phyloP scores from a whole-genome alignment of 176 grass and related monocot species.

The Carex scoparia region DNA sequence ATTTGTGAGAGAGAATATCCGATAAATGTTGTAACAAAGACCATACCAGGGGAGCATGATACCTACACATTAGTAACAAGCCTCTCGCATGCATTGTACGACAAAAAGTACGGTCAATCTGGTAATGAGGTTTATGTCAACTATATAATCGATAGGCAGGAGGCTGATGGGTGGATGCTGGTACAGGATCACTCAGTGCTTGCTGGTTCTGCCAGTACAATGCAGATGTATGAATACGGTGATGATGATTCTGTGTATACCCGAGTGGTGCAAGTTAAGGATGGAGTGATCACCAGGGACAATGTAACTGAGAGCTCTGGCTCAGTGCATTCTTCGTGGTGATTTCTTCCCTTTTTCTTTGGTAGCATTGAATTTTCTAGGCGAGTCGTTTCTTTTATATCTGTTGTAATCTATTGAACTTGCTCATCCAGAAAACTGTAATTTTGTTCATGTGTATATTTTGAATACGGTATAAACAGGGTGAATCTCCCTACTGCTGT shows the following conservation, averaged over 20 bases:
- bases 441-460: background rate
- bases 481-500: background rate
- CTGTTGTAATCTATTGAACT: background rate
- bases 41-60: conserved; percentile 36
- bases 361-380: conserved; percentile 4
- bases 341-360: background rate
- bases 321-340: background rate
- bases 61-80: conserved; percentile 42
- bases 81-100: conserved; percentile 46
- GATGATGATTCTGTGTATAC: conserved; percentile 27
- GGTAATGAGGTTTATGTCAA: background rate
- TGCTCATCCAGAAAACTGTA: background rate
- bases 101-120: conserved; percentile 25
- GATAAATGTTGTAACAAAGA: conserved; percentile 36
- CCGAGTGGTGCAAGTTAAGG: conserved; percentile 37
- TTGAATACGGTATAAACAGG: background rate
- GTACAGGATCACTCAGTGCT: conserved; percentile 61
- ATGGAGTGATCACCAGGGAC: conserved; percentile 64
- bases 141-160: conserved; percentile 48
- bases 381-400: background rate
- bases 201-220: conserved; percentile 47
- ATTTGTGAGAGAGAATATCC: conserved; percentile 47
- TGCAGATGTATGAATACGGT: conserved; percentile 47
- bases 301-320: conserved; percentile 43
- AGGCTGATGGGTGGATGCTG: conserved; percentile 66